These are phyloP conservation scores for Candida golubevii DNA, from an alignment of 805 yeast genomes.

Conservation along the genomic window DNA sequence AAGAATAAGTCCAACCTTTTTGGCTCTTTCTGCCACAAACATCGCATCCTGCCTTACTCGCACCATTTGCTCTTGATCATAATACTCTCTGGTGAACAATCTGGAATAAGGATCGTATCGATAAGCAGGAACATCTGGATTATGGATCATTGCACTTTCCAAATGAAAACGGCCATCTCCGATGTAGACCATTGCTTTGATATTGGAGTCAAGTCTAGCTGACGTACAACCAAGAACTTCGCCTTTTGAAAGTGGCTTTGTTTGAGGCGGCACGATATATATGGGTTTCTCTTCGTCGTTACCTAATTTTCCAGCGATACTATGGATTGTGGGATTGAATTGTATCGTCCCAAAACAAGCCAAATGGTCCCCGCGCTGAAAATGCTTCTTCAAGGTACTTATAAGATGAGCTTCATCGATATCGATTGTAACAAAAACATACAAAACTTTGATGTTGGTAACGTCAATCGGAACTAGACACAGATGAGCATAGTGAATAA, in stretches of 20 bases:
- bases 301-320: constrained; percentile 58
- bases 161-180: constrained; percentile 97
- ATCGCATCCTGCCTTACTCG: constrained; percentile 73
- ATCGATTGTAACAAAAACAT: constrained; percentile 88
- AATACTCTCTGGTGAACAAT: constrained; percentile 83
- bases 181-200: constrained; percentile 79
- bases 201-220: constrained; percentile 61
- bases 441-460: constrained; percentile 86
- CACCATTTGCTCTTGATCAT: constrained; percentile 81
- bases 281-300: constrained; percentile 47
- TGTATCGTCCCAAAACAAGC: constrained; percentile 96
- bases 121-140: constrained; percentile 87
- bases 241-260: constrained; percentile 88
- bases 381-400: constrained; percentile 71
- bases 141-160: constrained; percentile 95
- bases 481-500: constrained; percentile 95
- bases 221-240: constrained; percentile 97
- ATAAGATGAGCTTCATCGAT: constrained; percentile 81
- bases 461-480: constrained; percentile 94
- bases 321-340: constrained; percentile 90
- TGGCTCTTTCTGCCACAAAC: constrained; percentile 51
- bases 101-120: constrained; percentile 94
- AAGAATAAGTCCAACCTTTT: constrained; percentile 74
- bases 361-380: constrained; percentile 55
- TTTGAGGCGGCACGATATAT: constrained; percentile 80